These are phyloP conservation scores for Talaromyces sp. DNA, from an alignment of 2,329 filamentous ascomycete species.

Conservation along the genomic window DNA sequence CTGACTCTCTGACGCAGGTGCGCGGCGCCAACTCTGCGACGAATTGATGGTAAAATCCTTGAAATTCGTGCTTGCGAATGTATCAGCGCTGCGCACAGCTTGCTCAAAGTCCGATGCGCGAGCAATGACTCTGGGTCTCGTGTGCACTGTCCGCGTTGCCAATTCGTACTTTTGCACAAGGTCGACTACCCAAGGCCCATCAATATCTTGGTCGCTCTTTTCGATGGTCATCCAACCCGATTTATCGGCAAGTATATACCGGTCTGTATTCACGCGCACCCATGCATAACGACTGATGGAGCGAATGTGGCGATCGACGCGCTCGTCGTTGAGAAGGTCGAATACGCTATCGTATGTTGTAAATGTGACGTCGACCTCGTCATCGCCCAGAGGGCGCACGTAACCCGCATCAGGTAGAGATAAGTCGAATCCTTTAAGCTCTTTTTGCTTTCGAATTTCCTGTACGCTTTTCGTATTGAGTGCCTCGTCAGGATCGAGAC, in stretches of 20 bases:
- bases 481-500: conserved; percentile 78
- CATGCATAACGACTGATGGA: conserved; percentile 72
- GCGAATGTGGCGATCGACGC: conserved; percentile 74
- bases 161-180: conserved; percentile 30
- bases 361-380: conserved; percentile 63
- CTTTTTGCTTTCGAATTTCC: conserved; percentile 55
- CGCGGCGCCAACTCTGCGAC: conserved; percentile 66
- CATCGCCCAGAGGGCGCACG: conserved; percentile 15
- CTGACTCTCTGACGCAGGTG: conserved; percentile 57
- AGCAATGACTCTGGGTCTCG: conserved; percentile 66
- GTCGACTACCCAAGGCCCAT: conserved; percentile 30
- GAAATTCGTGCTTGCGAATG: conserved; percentile 66
- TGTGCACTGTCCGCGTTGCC: conserved; percentile 53
- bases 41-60: conserved; percentile 64
- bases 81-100: conserved; percentile 82
- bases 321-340: conserved; percentile 80
- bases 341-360: conserved; percentile 91
- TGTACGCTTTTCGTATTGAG: conserved; percentile 64
- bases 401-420: conserved; percentile 13
- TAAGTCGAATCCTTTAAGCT: conserved; percentile 35
- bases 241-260: conserved; percentile 67
- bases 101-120: conserved; percentile 64
- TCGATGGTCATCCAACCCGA: conserved; percentile 60
- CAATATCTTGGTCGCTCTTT: conserved; percentile 21
- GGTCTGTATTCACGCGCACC: conserved; percentile 71